phyloP scores from a whole-genome alignment of 768 basidiomycete genomes.

The Lepiota venenata region DNA sequence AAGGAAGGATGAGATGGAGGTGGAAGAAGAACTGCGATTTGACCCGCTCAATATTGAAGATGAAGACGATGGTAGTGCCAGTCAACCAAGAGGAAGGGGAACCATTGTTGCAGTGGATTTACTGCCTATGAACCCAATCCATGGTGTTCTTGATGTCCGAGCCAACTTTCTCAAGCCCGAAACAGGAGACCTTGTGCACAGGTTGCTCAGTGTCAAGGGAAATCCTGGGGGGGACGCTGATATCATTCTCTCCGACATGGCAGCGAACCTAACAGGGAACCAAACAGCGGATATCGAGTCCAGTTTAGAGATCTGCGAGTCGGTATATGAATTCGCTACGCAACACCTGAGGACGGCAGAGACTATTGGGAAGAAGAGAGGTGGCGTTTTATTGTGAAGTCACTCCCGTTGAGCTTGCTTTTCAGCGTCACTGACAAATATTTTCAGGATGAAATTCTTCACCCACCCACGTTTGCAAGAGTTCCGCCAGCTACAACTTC shows the following conservation, averaged over 20 bases:
- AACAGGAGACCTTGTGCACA: conserved; percentile 43
- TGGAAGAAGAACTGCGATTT: conserved; percentile 20
- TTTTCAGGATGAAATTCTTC: conserved; percentile 79
- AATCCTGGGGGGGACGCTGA: conserved; percentile 53
- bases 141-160: conserved; percentile 68
- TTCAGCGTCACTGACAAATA: conserved; percentile 9
- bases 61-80: neutral
- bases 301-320: conserved; percentile 70
- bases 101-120: conserved; percentile 80
- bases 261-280: conserved; percentile 78
- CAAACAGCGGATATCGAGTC: conserved; percentile 58
- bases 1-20: conserved; percentile 10
- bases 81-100: conserved; percentile 27
- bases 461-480: conserved; percentile 62
- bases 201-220: conserved; percentile 23
- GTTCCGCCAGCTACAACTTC: conserved; percentile 61
- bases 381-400: conserved; percentile 60
- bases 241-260: conserved; percentile 88
- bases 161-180: conserved; percentile 71
- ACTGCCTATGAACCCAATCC: conserved; percentile 66
- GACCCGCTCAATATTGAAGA: conserved; percentile 44
- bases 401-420: conserved; percentile 10
- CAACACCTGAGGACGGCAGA: conserved; percentile 47
- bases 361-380: conserved; percentile 35
- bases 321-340: conserved; percentile 68